Conservation (phyloP, 192 early-diverging fungal species). For the Chytriomyces hyalinus region DNA sequence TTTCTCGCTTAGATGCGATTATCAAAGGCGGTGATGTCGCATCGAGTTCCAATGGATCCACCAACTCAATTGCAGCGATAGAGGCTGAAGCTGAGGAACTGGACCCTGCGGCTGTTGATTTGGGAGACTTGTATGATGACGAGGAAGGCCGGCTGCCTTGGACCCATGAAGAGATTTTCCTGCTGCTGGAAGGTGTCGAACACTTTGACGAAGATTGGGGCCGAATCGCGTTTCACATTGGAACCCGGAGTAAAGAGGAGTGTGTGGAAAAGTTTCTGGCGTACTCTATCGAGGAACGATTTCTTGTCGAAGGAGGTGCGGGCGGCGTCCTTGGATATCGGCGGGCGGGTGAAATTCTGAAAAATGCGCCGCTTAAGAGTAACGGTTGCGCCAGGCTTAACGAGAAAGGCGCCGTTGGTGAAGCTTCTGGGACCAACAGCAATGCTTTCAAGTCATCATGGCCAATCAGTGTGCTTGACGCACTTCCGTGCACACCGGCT, state of each 20-base stretch:
- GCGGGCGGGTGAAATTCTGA: not conserved
- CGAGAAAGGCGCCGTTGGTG: not conserved
- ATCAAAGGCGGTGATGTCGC: slow-evolving; percentile 18
- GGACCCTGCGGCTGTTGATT: slow-evolving; percentile 14
- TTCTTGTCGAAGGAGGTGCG: slow-evolving; percentile 49
- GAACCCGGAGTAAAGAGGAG: slow-evolving; percentile 86
- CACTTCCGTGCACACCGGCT: slow-evolving; percentile 52
- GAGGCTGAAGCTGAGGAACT: slow-evolving; percentile 32
- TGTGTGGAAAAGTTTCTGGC: slow-evolving; percentile 86
- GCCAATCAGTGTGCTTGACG: slow-evolving; percentile 37
- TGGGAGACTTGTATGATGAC: slow-evolving; percentile 37
- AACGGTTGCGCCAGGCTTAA: not conserved
- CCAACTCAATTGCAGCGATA: slow-evolving; percentile 5
- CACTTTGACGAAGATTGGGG: slow-evolving; percentile 94
- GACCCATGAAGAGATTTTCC: slow-evolving; percentile 86
- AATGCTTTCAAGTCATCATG: slow-evolving; percentile 13
- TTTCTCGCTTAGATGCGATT: not conserved
- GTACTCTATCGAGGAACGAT: slow-evolving; percentile 87
- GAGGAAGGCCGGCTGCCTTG: slow-evolving; percentile 58
- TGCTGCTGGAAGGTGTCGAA: slow-evolving; percentile 91
- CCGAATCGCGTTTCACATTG: slow-evolving; percentile 89
- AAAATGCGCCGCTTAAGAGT: not conserved
- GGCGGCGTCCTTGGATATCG: slow-evolving; percentile 62
- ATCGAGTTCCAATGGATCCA: not conserved
- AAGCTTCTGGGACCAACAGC: not conserved